A percentile compares a stretch with the other conserved stretches of the same genome.
phyloP scores from a whole-genome alignment of 2,329 filamentous ascomycete genomes.

The Aspergillus udagawae region DNA sequence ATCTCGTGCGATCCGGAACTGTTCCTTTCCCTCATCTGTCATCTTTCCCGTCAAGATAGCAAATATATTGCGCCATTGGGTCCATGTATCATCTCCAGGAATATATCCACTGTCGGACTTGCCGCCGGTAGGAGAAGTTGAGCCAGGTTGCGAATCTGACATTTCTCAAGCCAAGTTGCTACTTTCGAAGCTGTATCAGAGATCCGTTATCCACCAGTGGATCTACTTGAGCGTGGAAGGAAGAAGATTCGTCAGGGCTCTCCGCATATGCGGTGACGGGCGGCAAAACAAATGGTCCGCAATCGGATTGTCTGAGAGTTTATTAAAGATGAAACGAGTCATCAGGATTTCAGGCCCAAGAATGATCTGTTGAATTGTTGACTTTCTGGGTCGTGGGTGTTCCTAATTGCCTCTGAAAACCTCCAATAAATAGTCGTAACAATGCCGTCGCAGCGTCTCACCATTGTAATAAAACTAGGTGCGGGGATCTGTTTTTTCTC shows the following conservation, averaged over 20 bases:
- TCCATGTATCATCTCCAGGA: constrained; percentile 40
- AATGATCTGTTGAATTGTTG: not conserved
- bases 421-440: constrained; percentile 10
- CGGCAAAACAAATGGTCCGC: constrained; percentile 26
- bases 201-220: constrained; percentile 1
- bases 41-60: constrained; percentile 71
- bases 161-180: constrained; percentile 15
- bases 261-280: constrained; percentile 27
- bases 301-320: not conserved
- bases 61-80: constrained; percentile 80
- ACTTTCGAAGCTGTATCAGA: not conserved
- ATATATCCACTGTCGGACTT: constrained; percentile 33
- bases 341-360: not conserved
- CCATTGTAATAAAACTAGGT: constrained; percentile 40
- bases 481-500: constrained; percentile 20
- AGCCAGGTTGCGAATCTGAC: constrained; percentile 25
- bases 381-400: not conserved
- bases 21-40: constrained; percentile 62
- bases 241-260: constrained; percentile 15
- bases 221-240: not conserved
- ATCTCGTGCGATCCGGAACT: constrained; percentile 77
- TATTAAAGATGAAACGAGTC: not conserved
- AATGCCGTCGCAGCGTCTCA: constrained; percentile 25
- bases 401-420: not conserved
- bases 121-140: constrained; percentile 15